Evolutionary conservation across 2,329 filamentous ascomycete species (phyloP).

Genomic region (Penicillium rolfsii): DNA sequence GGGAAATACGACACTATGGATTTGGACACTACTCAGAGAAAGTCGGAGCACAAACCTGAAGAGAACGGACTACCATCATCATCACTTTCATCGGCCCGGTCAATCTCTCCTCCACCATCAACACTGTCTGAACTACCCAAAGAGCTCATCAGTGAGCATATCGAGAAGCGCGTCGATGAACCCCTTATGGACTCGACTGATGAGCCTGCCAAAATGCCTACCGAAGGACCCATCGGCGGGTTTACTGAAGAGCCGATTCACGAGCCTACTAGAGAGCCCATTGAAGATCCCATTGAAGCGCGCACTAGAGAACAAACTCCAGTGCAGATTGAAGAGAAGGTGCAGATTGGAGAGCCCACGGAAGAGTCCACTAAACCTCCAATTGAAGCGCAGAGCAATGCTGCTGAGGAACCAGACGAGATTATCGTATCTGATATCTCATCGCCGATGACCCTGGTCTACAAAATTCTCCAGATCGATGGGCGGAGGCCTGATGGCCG

Average conservation of each 20-base stretch:
- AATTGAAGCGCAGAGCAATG: not conserved
- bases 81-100: not conserved
- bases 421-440: slow-evolving; percentile 37
- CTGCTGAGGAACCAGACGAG: slow-evolving; percentile 15
- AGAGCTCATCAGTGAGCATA: not conserved
- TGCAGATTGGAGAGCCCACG: not conserved
- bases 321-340: not conserved
- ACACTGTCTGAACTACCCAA: slow-evolving; percentile 1
- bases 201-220: not conserved
- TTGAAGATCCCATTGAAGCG: not conserved
- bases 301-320: not conserved
- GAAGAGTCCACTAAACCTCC: not conserved
- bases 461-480: slow-evolving; percentile 46
- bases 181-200: not conserved
- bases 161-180: not conserved
- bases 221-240: not conserved
- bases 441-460: slow-evolving; percentile 34
- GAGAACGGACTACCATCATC: not conserved
- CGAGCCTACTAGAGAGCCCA: not conserved
- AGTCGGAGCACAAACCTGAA: not conserved
- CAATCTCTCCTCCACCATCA: not conserved
- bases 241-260: not conserved
- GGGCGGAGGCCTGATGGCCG: slow-evolving; percentile 40
- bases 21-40: not conserved
- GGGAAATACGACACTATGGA: not conserved